Percentiles rank a stretch among this genome's conserved stretches.
These are phyloP conservation scores for Podaxis pistillaris DNA, from an alignment of 768 basidiomycete genomes.

Conservation along the genomic window DNA sequence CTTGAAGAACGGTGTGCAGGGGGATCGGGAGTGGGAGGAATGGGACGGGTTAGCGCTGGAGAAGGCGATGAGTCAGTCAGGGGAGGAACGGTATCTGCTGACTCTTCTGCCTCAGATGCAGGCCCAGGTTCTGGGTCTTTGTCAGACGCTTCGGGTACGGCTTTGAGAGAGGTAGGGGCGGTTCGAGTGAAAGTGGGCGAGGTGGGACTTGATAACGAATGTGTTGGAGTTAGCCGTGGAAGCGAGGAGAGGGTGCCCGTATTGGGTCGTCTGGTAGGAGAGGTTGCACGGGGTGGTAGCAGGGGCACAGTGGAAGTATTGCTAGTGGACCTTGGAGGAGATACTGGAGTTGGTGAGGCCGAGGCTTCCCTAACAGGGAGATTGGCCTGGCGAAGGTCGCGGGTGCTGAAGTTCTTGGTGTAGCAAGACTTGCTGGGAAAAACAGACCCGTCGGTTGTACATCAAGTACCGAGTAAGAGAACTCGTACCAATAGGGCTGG, in stretches of 20 bases:
- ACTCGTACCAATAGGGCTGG: conserved; percentile 52
- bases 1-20: not conserved
- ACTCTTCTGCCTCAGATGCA: conserved; percentile 3
- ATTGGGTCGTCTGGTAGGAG: conserved; percentile 15
- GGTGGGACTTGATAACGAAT: conserved; percentile 32
- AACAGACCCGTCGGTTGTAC: not conserved
- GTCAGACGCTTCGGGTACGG: not conserved
- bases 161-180: not conserved
- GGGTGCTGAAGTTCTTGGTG: conserved; percentile 73
- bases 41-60: not conserved
- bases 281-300: conserved; percentile 27
- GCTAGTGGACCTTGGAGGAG: conserved; percentile 22
- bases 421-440: conserved; percentile 76
- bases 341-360: conserved; percentile 22
- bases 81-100: not conserved
- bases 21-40: not conserved
- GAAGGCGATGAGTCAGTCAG: not conserved
- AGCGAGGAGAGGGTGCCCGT: conserved; percentile 15
- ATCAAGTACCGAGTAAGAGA: not conserved
- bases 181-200: conserved; percentile 29
- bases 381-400: conserved; percentile 70
- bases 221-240: conserved; percentile 26
- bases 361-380: conserved; percentile 40
- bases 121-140: not conserved
- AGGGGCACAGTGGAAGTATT: conserved; percentile 22